Conservation (phyloP, 2,329 filamentous ascomycete species). For the Aspergillus awamori region DNA sequence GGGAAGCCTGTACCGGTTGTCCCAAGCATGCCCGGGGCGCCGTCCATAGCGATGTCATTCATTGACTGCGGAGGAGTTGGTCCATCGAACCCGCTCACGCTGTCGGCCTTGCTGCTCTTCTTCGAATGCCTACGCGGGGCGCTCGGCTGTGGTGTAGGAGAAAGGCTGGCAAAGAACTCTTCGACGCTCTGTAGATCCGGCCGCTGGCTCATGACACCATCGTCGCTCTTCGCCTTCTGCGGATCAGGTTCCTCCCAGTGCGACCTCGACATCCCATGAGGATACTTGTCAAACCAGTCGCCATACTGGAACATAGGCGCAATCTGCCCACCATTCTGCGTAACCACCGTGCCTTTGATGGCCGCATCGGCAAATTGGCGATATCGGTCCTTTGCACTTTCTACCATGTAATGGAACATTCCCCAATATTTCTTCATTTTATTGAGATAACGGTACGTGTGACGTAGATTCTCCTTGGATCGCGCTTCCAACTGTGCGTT, state of each 20-base stretch:
- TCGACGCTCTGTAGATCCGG: slow-evolving; percentile 90
- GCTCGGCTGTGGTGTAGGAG: slow-evolving; percentile 58
- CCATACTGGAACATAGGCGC: slow-evolving; percentile 87
- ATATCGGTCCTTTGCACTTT: slow-evolving; percentile 88
- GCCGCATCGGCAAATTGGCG: slow-evolving; percentile 81
- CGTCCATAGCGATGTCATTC: slow-evolving; percentile 33
- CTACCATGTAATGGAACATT: slow-evolving; percentile 96
- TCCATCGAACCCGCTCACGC: slow-evolving; percentile 29
- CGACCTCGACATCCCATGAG: slow-evolving; percentile 81
- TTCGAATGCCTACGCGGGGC: slow-evolving; percentile 48
- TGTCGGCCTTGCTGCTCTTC: slow-evolving; percentile 32
- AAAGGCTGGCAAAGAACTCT: slow-evolving; percentile 85
- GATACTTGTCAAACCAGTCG: slow-evolving; percentile 96
- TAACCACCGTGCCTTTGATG: slow-evolving; percentile 60
- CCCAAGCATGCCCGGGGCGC: slow-evolving; percentile 33
- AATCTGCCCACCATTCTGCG: slow-evolving; percentile 40
- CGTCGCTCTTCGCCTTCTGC: slow-evolving; percentile 78
- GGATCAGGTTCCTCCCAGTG: slow-evolving; percentile 78
- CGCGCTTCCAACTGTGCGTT: slow-evolving; percentile 73
- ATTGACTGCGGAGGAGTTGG: slow-evolving; percentile 31
- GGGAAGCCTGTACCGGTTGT: slow-evolving; percentile 40
- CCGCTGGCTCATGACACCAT: slow-evolving; percentile 85
- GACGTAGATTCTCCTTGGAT: slow-evolving; percentile 81
- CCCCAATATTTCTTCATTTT: slow-evolving; percentile 99
- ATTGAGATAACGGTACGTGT: slow-evolving; percentile 85